Evolutionary conservation across 306 rosid species (phyloP), one percentile per base, ranked within the genome.

Genomic region (Trifolium subterraneum): DNA sequence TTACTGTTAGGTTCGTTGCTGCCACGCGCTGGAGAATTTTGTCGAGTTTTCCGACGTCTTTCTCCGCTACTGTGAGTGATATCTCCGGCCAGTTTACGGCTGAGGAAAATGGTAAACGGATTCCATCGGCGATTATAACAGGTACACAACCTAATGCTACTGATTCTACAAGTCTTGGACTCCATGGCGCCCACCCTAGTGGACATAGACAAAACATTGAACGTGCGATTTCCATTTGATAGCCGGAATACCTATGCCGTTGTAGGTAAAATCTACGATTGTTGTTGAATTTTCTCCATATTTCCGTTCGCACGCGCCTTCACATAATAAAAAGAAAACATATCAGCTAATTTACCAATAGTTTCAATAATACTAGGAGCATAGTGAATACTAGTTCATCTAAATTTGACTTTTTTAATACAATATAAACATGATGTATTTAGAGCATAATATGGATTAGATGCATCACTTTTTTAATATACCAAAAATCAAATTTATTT

Each of bases 161-260:
- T 0, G 99, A 90, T 70, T 95, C 99, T 0, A 92, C 97, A 3
- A 95, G 86, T 15, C 99, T 84, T 0, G 99, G 99, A 38, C 99
- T 95, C 99, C 99, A 95, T 0, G 99, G 99, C 47, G 99, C 99
- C 99, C 99, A 95, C 64, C 99, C 99, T 6, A 92, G 36, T 0
- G 99, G 99, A 7, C 99, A 95, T 15, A 95, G 65, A 29, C 99
- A 95, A 58, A 95, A 95, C 0, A 82, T 82, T 0, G 99, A 95
- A 58, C 97, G 85, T 0, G 79, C 91, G 2, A 95, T 92, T 58
- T 95, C 99, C 3, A 82, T 80, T 82, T 92, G 98, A 87, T 95
- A 95, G 66, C 99, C 98, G 59, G 86, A 45, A 3, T 84, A 95
- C 36, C 98, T 82, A 0, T 83, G 92, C 79, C 99, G 77, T 60